Conservation (phyloP, 208 protist genomes). For the Trypanosoma boissoni region DNA sequence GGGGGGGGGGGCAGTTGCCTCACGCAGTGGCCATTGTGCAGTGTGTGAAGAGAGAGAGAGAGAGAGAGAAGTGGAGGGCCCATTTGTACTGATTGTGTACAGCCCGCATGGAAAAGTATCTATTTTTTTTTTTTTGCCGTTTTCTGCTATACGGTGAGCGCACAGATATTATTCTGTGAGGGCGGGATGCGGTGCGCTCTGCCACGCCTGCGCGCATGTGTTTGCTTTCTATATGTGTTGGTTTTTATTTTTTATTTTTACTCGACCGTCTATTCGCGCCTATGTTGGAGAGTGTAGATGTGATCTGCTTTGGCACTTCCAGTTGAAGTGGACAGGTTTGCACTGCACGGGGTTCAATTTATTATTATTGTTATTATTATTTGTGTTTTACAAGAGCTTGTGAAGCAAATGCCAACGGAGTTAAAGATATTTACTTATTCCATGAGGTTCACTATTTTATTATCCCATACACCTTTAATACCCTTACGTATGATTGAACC, state of each 20-base stretch:
- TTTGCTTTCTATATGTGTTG: slow-evolving; percentile 39
- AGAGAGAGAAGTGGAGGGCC: too few species aligned
- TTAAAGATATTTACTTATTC: slow-evolving; percentile 44
- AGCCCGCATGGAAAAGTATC: too few species aligned
- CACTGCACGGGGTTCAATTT: slow-evolving; percentile 47
- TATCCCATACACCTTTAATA: too few species aligned
- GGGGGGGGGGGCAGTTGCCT: too few species aligned
- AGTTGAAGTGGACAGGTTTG: slow-evolving; percentile 16
- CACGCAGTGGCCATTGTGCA: too few species aligned
- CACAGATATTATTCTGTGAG: slow-evolving; percentile 30
- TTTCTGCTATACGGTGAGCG: too few species aligned
- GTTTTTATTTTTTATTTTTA: too few species aligned
- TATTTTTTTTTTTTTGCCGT: slow-evolving; percentile 6
- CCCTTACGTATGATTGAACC: too few species aligned
- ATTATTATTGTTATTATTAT: slow-evolving; percentile 13
- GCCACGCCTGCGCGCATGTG: slow-evolving; percentile 31
- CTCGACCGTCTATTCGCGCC: slow-evolving; percentile 3
- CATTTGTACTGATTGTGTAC: too few species aligned
- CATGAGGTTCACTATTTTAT: too few species aligned
- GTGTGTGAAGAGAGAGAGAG: too few species aligned
- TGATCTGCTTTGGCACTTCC: slow-evolving; percentile 48
- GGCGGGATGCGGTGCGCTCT: slow-evolving; percentile 22
- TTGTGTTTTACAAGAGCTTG: too few species aligned
- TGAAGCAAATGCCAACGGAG: background rate
- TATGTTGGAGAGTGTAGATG: slow-evolving; percentile 28